Conservation (phyloP, 2,329 filamentous ascomycete species). For the Penicillium sp. region DNA sequence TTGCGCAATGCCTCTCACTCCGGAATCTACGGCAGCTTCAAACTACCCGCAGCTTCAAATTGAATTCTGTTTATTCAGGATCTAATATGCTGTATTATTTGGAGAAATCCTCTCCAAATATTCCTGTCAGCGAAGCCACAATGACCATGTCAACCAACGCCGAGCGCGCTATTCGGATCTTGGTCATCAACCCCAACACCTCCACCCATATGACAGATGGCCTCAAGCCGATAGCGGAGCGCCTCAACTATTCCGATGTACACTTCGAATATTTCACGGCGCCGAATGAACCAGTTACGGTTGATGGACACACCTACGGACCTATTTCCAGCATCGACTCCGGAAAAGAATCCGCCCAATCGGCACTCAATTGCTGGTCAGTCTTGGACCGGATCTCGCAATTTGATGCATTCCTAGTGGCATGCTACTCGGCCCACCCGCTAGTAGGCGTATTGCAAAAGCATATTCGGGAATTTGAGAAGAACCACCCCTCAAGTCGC, state of each 20-base stretch:
- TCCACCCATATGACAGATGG: slow-evolving; percentile 46
- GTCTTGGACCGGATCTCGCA: slow-evolving; percentile 47
- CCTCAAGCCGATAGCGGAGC: slow-evolving; percentile 40
- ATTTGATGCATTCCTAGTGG: slow-evolving; percentile 76
- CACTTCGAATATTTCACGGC: slow-evolving; percentile 43
- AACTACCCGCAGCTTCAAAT: background rate
- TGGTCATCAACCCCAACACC: slow-evolving; percentile 49
- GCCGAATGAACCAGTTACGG: slow-evolving; percentile 29
- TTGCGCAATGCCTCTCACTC: slow-evolving; percentile 1
- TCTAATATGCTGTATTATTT: background rate
- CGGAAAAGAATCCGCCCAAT: slow-evolving; percentile 64
- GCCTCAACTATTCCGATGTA: slow-evolving; percentile 37
- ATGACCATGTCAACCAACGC: slow-evolving; percentile 6
- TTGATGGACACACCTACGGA: slow-evolving; percentile 31
- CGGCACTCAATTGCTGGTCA: slow-evolving; percentile 61
- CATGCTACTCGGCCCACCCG: slow-evolving; percentile 84
- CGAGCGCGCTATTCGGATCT: slow-evolving; percentile 28
- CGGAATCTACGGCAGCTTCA: slow-evolving; percentile 9
- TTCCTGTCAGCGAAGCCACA: background rate
- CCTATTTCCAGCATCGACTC: slow-evolving; percentile 78
- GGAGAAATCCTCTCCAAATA: background rate
- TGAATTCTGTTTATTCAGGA: background rate
- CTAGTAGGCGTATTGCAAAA: slow-evolving; percentile 64
- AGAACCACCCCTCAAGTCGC: slow-evolving; percentile 15
- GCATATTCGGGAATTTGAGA: slow-evolving; percentile 33